Evolutionary conservation across 768 basidiomycete species (phyloP), one percentile per base, ranked within the genome.

Genomic region (Cyclocybe cylindracea): DNA sequence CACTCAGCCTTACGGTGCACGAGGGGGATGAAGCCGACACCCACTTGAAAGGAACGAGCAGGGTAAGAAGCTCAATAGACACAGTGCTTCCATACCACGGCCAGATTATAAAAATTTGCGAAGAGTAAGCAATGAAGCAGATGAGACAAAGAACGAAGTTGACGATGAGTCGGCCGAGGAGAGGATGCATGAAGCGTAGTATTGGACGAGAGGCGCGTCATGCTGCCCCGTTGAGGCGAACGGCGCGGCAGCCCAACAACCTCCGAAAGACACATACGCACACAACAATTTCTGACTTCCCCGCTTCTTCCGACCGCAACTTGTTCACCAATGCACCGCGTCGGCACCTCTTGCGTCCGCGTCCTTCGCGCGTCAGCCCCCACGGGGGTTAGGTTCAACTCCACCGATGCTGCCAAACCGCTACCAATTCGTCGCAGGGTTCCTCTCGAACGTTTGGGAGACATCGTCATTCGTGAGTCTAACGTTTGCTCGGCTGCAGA

Each of bases 31-130:
- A 16, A 39, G 29, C 9, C 31, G 34, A 44, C 16, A 72, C 88
- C 65, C 65, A 94, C 94, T 96, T 95, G 88, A 96, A 96, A 7
- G 96, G 96, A 2, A 84, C 56, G 16, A 97, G 77, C n/a, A 95
- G 77, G 16, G 68, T 72, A 36, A 96, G 54, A 40, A 96, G 82
- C 61, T 94, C 85, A 38, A 90, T 70, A 10, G 91, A 86, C 55
- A 91, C 56, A 44, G 70, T 85, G 35, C 79, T 69, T 37, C 93
- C 91, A 62, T 95, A 96, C 92, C 92, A 97, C 16, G 93, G 94
- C 92, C 79, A 81, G 66, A 97, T 84, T 53, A 98, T 77, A 70
- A 90, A 94, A 60, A 93, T 79, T 68, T 98, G 96, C 2, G 88
- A 84, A 5, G 90, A 87, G 67, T 92, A 91, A 2, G 91, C 83